phyloP scores from a whole-genome alignment of 106 monocot genomes.

The Triglochin maritima region DNA sequence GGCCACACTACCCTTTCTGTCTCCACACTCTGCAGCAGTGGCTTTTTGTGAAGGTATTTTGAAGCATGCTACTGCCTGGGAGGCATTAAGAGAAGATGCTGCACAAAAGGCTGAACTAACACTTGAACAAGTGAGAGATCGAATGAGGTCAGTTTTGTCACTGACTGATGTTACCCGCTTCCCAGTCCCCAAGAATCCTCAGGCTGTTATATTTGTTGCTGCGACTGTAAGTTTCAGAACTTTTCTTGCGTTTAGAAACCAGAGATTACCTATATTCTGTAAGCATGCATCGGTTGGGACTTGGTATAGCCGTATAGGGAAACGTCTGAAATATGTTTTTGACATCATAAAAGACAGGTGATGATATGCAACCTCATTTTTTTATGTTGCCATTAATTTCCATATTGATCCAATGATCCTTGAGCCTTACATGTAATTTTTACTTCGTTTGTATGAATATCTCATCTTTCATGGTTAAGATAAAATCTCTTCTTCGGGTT shows the following conservation, averaged over 20 bases:
- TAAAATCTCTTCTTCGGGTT: too few relatives aligned
- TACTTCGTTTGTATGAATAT: too few relatives aligned
- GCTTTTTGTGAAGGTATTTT: constrained; percentile 95
- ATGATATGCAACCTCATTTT: too few relatives aligned
- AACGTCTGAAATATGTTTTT: too few relatives aligned
- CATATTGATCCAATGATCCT: too few relatives aligned
- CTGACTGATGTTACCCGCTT: constrained; percentile 93
- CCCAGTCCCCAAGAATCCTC: constrained; percentile 77
- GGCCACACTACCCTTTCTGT: constrained; percentile 84
- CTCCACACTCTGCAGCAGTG: constrained; percentile 94
- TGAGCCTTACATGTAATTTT: too few relatives aligned
- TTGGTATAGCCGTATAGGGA: too few relatives aligned
- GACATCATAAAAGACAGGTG: too few relatives aligned
- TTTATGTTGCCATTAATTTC: too few relatives aligned
- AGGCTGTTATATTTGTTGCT: constrained; percentile 84
- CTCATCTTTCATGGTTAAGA: too few relatives aligned
- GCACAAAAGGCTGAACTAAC: constrained; percentile 58
- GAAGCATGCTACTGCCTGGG: constrained; percentile 92
- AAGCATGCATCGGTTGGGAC: too few relatives aligned
- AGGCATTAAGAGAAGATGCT: constrained; percentile 79
- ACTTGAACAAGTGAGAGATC: constrained; percentile 79
- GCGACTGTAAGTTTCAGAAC: constrained; percentile 64
- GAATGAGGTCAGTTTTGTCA: constrained; percentile 69
- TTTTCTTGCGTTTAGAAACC: neutral
- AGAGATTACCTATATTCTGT: too few relatives aligned